Evolutionary conservation across 2,329 filamentous ascomycete species (phyloP).

Genomic region (Penicillium rolfsii): DNA sequence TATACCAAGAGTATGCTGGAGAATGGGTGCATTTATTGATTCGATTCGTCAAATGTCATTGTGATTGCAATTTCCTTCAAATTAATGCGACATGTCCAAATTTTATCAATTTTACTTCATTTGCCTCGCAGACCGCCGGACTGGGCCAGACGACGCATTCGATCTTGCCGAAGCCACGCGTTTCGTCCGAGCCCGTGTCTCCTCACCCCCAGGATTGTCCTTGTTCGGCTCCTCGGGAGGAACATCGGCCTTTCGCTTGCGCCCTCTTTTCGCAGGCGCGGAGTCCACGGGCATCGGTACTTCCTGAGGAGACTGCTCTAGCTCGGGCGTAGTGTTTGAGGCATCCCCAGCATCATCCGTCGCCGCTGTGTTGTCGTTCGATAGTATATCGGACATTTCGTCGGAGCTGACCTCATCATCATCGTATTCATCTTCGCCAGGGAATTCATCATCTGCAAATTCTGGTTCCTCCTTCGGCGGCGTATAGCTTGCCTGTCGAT

Average conservation of each 20-base stretch:
- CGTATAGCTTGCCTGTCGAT: slow-evolving; percentile 10
- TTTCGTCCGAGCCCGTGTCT: slow-evolving; percentile 28
- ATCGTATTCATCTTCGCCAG: slow-evolving; percentile 14
- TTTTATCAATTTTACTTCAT: slow-evolving; percentile 27
- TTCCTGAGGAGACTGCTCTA: slow-evolving; percentile 21
- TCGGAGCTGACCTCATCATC: slow-evolving; percentile 21
- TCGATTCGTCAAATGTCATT: slow-evolving; percentile 20
- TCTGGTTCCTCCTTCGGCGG: slow-evolving; percentile 1
- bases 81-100: neutral
- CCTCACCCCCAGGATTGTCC: slow-evolving; percentile 6
- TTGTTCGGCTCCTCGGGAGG: slow-evolving; percentile 16
- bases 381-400: slow-evolving; percentile 25
- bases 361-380: slow-evolving; percentile 16
- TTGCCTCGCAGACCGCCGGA: slow-evolving; percentile 37
- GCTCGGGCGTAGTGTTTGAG: slow-evolving; percentile 29
- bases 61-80: neutral
- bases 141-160: slow-evolving; percentile 22
- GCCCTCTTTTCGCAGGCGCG: slow-evolving; percentile 20
- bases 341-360: slow-evolving; percentile 24
- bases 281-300: neutral
- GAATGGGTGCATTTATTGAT: slow-evolving; percentile 20
- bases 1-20: neutral
- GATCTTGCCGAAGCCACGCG: slow-evolving; percentile 24
- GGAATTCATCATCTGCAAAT: slow-evolving; percentile 16
- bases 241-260: slow-evolving; percentile 26